These are phyloP conservation scores for Bipolaris zeicola DNA, from an alignment of 2,329 filamentous ascomycete genomes.

Conservation along the genomic window DNA sequence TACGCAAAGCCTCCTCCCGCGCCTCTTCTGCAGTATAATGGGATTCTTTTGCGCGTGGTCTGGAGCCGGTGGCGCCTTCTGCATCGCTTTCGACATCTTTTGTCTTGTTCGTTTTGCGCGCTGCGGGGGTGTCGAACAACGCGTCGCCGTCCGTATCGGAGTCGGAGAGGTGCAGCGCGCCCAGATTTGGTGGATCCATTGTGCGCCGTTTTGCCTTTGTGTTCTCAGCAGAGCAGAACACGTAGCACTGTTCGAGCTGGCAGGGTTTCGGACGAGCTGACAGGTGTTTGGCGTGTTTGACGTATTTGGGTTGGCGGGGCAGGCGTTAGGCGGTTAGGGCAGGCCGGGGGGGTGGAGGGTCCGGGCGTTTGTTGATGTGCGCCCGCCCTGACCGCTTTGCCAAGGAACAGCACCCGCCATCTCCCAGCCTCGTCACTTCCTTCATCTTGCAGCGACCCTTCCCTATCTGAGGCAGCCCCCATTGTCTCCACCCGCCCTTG, in stretches of 20 bases:
- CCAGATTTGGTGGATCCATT: constrained; percentile 54
- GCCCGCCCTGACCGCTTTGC: constrained; percentile 2
- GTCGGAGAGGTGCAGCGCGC: constrained; percentile 59
- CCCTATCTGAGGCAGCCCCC: constrained; percentile 20
- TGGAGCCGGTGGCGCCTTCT: constrained; percentile 49
- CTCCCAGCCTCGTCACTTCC: constrained; percentile 32
- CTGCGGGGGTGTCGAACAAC: constrained; percentile 62
- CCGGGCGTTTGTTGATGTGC: constrained; percentile 19
- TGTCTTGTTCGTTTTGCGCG: constrained; percentile 46
- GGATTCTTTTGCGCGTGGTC: constrained; percentile 54
- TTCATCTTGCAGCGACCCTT: constrained; percentile 15
- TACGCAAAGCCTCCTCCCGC: constrained; percentile 74
- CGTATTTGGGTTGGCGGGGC: constrained; percentile 31
- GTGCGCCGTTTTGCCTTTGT: constrained; percentile 5
- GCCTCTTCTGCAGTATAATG: constrained; percentile 68
- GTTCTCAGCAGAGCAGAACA: neutral
- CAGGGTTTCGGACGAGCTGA: neutral
- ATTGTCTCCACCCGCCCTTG: constrained; percentile 22
- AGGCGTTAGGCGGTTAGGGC: constrained; percentile 12
- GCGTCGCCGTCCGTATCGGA: constrained; percentile 62
- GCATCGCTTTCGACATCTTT: constrained; percentile 35
- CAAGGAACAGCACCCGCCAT: constrained; percentile 28
- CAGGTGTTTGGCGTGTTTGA: constrained; percentile 30
- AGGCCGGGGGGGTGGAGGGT: neutral
- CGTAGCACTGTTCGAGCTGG: neutral